Percentiles rank a stretch among this genome's conserved stretches.
These are phyloP conservation scores for Neonectria coccinea DNA, from an alignment of 2,329 filamentous ascomycete genomes.

Conservation along the genomic window DNA sequence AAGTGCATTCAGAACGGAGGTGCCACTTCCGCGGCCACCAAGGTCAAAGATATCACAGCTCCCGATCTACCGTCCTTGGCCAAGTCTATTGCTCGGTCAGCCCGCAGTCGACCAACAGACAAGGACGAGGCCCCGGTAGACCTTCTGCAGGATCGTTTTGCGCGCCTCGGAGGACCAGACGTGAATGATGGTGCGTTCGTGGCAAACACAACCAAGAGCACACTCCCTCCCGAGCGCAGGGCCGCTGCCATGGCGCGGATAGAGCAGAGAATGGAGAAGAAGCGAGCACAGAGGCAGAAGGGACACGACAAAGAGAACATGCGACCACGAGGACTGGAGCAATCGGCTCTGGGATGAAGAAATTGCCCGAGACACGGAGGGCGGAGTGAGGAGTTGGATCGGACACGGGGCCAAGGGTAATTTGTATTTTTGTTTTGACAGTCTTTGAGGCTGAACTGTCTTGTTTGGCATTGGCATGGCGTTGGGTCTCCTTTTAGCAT, in stretches of 20 bases:
- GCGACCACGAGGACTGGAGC: conserved; percentile 47
- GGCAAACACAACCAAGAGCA: conserved; percentile 56
- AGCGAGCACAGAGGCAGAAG: conserved; percentile 49
- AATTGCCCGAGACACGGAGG: neutral
- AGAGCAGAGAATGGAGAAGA: conserved; percentile 65
- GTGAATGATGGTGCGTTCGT: conserved; percentile 48
- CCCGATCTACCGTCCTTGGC: conserved; percentile 46
- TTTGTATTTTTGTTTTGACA: conserved; percentile 19
- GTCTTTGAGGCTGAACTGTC: conserved; percentile 9
- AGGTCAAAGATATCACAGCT: conserved; percentile 40
- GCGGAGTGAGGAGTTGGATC: conserved; percentile 37
- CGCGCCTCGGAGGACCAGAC: conserved; percentile 57
- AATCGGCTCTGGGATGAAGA: conserved; percentile 10
- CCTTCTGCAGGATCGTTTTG: conserved; percentile 59
- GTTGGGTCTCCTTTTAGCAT: conserved; percentile 34
- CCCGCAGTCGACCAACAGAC: conserved; percentile 29
- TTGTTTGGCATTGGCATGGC: conserved; percentile 41
- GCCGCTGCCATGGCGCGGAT: conserved; percentile 67
- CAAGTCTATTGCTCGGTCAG: conserved; percentile 39
- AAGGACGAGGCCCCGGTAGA: conserved; percentile 55
- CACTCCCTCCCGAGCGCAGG: conserved; percentile 62
- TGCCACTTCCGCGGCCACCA: conserved; percentile 37
- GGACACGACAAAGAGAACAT: conserved; percentile 65
- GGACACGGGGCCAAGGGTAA: conserved; percentile 24
- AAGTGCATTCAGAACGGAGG: conserved; percentile 48